phyloP scores from a whole-genome alignment of 2,329 filamentous ascomycete genomes.

The Elsinoe necatrix region DNA sequence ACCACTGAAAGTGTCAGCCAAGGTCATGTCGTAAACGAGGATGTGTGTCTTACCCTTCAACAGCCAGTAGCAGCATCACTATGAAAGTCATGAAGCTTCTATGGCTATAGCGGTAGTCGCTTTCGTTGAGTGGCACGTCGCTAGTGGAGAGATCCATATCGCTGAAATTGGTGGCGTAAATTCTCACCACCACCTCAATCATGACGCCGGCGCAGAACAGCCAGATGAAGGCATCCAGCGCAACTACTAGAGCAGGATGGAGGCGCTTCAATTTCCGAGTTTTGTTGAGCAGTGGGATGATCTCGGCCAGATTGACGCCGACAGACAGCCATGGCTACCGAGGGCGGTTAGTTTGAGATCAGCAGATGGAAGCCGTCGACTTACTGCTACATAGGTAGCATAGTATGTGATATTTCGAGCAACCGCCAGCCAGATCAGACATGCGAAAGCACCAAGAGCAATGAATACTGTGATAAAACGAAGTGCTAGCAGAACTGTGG shows the following conservation, averaged over 20 bases:
- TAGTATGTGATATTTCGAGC: background rate
- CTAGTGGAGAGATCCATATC: background rate
- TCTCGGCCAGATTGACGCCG: background rate
- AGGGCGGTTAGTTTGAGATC: background rate
- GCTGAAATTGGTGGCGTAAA: background rate
- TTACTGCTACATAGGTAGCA: background rate
- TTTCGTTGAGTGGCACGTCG: background rate
- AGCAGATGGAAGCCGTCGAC: background rate
- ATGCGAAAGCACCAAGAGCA: background rate
- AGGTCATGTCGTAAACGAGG: background rate
- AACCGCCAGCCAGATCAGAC: background rate
- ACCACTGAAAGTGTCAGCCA: background rate
- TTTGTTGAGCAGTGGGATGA: slow-evolving; percentile 4
- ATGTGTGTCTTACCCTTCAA: background rate
- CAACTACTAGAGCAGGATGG: background rate
- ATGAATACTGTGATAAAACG: background rate
- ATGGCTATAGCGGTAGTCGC: background rate
- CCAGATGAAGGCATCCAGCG: background rate
- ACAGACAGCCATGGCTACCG: background rate
- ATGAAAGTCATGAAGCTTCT: background rate
- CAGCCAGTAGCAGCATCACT: background rate
- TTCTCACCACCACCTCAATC: background rate
- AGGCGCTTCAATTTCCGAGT: background rate
- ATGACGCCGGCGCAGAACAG: slow-evolving; percentile 1
- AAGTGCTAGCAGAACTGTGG: background rate